Base-by-base conservation (phyloP, 768 basidiomycete genomes). In the Chalciporus chontae region DNA sequence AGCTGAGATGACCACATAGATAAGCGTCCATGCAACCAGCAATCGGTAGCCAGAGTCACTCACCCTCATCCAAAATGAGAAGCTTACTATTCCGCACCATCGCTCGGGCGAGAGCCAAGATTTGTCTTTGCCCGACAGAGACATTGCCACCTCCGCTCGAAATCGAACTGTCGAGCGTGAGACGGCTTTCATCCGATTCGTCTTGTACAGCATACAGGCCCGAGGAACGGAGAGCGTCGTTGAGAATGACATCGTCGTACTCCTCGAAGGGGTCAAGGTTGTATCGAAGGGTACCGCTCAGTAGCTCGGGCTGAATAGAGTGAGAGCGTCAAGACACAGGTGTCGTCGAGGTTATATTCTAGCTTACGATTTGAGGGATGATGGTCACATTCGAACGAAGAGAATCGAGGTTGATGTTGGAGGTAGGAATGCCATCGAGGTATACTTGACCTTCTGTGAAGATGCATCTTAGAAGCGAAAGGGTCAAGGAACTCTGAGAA, bases 191-290 rank as follows among this genome's bases (percentile, higher is more conserved):
- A 1, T 71, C 69, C 5, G 54, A 62, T 1, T 73, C 69, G 10
- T 63, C 61, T 48, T 76, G 73, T 5, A 75, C 56, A 3, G 69
- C 61, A 53, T 70, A 75, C 4, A 78, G 63, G 3, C 80, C 79
- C 0, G 79, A 72, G 0, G 77, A 68, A 15, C 73, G 70, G 17
- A 81, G 62, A 0, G 77, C 78, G 27, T 71, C 71, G 46, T 80
- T 77, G 14, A 82, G 68, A 4, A 63, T 68, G 0, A 75, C 69
- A 50, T 85, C 83, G 39, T 81, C 78, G 51, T 79, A 70, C 50
- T 79, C 70, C 7, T 60, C 69, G 55, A 82, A 84, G 0, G 81
- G 83, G 58, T 84, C 83, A n/a, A 84, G 65, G 56, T 83, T 84
- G 46, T 70, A 69, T 26, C 83, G 74, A 18, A 84, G 65, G 3